These are phyloP conservation scores for Carallia brachiata DNA, from an alignment of 345 rosid genomes.

Conservation along the genomic window DNA sequence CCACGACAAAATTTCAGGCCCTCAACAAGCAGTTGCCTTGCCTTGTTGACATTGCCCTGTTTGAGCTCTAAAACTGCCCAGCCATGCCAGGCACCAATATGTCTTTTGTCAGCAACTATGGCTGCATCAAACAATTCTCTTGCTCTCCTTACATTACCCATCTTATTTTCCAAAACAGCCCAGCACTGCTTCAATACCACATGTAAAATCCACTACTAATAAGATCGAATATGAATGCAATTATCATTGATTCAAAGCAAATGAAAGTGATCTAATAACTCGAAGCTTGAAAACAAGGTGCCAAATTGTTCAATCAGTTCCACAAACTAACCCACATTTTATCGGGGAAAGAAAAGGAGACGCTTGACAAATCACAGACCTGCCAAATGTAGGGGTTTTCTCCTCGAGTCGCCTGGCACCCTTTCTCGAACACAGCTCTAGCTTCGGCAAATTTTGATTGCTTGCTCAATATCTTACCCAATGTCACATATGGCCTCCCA, in stretches of 20 bases:
- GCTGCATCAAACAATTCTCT: slow-evolving; percentile 94
- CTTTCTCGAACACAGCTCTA: slow-evolving; percentile 72
- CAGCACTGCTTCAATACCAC: slow-evolving; percentile 67
- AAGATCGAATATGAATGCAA: neutral
- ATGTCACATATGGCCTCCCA: slow-evolving; percentile 82
- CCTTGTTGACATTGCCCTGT: slow-evolving; percentile 85
- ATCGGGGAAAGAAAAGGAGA: too few species aligned
- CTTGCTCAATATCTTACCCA: slow-evolving; percentile 78
- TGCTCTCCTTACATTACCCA: slow-evolving; percentile 80
- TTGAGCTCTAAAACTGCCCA: slow-evolving; percentile 96
- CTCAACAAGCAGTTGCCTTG: slow-evolving; percentile 80
- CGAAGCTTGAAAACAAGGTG: neutral
- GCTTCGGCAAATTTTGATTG: slow-evolving; percentile 65
- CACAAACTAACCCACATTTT: too few species aligned
- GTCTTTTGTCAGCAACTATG: slow-evolving; percentile 85
- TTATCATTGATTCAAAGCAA: neutral
- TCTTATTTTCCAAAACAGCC: slow-evolving; percentile 82
- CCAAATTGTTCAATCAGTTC: too few species aligned
- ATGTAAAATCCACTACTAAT: slow-evolving; percentile 14
- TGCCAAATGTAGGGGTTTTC: slow-evolving; percentile 98
- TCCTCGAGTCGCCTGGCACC: slow-evolving; percentile 93
- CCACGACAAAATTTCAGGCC: slow-evolving; percentile 82
- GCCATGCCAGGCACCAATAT: slow-evolving; percentile 96
- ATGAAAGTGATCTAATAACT: neutral
- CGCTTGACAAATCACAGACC: slow-evolving; percentile 36